phyloP scores from a whole-genome alignment of 441 rosid species.

The Rhodomyrtus psidioides region DNA sequence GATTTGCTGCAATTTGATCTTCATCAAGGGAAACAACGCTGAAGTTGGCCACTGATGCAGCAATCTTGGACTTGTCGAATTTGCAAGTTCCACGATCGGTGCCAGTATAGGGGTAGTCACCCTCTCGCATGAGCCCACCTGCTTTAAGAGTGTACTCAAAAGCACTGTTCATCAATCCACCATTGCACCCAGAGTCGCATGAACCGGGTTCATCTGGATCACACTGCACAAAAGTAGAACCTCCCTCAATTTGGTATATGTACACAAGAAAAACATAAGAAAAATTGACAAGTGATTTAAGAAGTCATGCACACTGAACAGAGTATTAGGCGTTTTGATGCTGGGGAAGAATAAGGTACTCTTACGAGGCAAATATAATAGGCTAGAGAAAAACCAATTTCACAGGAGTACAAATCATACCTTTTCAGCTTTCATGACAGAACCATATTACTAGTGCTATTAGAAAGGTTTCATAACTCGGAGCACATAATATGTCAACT shows the following conservation, averaged over 20 bases:
- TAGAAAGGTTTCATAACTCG: background rate
- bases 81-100: constrained; percentile 63
- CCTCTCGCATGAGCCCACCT: constrained; percentile 89
- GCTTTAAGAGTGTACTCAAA: constrained; percentile 83
- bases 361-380: background rate
- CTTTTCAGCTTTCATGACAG: background rate
- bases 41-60: constrained; percentile 75
- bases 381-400: no score
- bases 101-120: constrained; percentile 91
- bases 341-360: background rate
- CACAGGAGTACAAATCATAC: no score
- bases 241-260: no score
- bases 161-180: constrained; percentile 91
- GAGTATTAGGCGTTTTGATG: background rate
- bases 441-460: background rate
- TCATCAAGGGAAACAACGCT: constrained; percentile 84
- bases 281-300: background rate
- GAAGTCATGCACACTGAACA: background rate
- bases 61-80: constrained; percentile 73
- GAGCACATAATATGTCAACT: background rate
- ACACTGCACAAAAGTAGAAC: constrained; percentile 41
- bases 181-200: constrained; percentile 92
- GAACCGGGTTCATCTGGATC: constrained; percentile 80
- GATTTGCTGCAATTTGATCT: constrained; percentile 88
- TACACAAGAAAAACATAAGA: background rate